Conservation (phyloP, 2,329 filamentous ascomycete genomes). For the Incumbomyces lentus region DNA sequence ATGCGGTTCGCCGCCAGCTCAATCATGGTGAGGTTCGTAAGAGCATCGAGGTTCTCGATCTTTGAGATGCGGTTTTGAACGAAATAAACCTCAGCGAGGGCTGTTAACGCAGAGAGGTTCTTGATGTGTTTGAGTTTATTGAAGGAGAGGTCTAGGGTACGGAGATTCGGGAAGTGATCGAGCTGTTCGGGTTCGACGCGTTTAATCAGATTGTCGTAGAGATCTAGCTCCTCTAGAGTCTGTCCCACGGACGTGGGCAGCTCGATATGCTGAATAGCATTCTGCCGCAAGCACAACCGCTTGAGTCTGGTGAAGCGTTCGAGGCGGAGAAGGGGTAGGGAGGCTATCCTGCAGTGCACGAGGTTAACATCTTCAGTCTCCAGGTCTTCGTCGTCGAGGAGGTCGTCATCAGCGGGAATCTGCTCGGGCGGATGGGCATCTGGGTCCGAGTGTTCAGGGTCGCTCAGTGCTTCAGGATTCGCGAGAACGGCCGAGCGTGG, state of each 20-base stretch:
- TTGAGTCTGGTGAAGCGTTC: conserved; percentile 69
- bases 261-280: conserved; percentile 71
- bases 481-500: conserved; percentile 57
- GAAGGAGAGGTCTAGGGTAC: conserved; percentile 81
- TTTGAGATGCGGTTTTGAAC: conserved; percentile 87
- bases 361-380: conserved; percentile 65
- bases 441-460: conserved; percentile 74
- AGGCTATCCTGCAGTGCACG: conserved; percentile 74
- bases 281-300: conserved; percentile 83
- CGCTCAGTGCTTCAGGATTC: conserved; percentile 73
- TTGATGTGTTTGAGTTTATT: conserved; percentile 99
- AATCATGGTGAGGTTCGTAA: conserved; percentile 67
- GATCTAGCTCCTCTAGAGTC: conserved; percentile 72
- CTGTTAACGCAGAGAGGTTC: conserved; percentile 63
- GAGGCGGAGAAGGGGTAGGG: conserved; percentile 66
- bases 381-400: conserved; percentile 44
- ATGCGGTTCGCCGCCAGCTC: conserved; percentile 91
- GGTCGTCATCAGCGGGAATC: conserved; percentile 69
- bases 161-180: conserved; percentile 65
- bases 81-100: conserved; percentile 77
- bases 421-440: conserved; percentile 58
- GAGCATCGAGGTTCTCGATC: conserved; percentile 72
- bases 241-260: conserved; percentile 56
- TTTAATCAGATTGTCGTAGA: conserved; percentile 91
- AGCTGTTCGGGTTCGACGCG: conserved; percentile 63